Base-by-base conservation (phyloP, 2,329 filamentous ascomycete species). In the Aspergillus uvarum region DNA sequence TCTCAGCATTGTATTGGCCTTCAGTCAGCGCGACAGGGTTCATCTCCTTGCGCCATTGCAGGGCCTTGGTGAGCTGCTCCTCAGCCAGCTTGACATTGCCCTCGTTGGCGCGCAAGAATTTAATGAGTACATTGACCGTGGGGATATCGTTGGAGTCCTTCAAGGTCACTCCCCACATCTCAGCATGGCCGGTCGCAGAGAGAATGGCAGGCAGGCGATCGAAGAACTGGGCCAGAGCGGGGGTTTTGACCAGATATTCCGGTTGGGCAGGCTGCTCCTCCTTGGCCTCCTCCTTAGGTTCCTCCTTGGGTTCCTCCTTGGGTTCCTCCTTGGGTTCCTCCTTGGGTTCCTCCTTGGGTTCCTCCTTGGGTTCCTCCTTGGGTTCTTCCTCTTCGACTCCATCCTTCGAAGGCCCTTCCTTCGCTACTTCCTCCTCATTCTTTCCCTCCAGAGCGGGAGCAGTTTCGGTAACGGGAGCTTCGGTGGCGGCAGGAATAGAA, bases 41-140 rank as follows among this genome's bases (percentile, higher is more conserved):
- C 71, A 87, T 87, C 72, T 88, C 81, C 76, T 89, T 90, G 62
- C 94, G 87, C 92, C 93, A 97, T 67, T 89, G 83, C 47, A 97
- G 82, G 1, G 92, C 93, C 69, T 89, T 87, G 60, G 80, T 82
- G 49, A 98, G 85, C 79, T 97, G 93, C 58, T 88, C 85, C 72
- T 88, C 87, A 16, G 93, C 91, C 72, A 88, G 88, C 56, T 82
- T 81, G 6, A 91, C 74, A 70, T 96, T 87, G 63, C 89, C 88
- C 63, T 88, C 87, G 74, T 97, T 97, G 73, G 93, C 94, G 67
- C 93, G 91, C 58, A 98, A 85, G 79, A 93, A 97, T 81, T 97
- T 98, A 74, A 96, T 92, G 52, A 97, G 82, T 54, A 97, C 85
- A 68, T 96, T 88, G 72, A 90, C 88, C 51, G 90, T 92, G 57